These are phyloP conservation scores for Coriaria nepalensis DNA, from an alignment of 306 rosid species.

Conservation along the genomic window DNA sequence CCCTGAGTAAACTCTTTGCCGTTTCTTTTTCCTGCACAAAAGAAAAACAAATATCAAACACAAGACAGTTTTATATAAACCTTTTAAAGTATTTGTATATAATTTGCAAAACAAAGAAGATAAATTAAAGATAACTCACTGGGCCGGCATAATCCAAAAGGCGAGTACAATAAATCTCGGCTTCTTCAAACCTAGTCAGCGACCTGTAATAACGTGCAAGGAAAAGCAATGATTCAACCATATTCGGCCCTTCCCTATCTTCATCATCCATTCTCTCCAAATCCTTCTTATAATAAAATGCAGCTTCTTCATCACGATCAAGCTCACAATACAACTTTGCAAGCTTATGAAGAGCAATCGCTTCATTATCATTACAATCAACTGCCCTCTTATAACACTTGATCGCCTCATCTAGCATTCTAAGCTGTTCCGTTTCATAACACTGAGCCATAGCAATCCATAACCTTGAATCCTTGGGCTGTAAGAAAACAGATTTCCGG, in stretches of 20 bases:
- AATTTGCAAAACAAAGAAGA: not conserved
- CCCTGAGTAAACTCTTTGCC: conserved; percentile 78
- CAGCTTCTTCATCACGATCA: conserved; percentile 72
- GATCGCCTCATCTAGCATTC: conserved; percentile 75
- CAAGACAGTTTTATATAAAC: not conserved
- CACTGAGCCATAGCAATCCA: conserved; percentile 98
- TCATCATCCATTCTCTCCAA: conserved; percentile 92
- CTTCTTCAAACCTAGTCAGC: conserved; percentile 63
- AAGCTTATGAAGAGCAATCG: conserved; percentile 75
- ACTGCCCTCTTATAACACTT: conserved; percentile 89
- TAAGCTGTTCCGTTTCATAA: conserved; percentile 72
- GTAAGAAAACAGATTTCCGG: conserved; percentile 78
- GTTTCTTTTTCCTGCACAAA: conserved; percentile 78
- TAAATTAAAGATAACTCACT: conserved; percentile 36
- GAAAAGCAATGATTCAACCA: conserved; percentile 76
- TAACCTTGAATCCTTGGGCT: conserved; percentile 84
- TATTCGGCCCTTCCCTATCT: conserved; percentile 94
- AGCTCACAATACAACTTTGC: conserved; percentile 68
- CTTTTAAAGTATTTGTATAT: no score
- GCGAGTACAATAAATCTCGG: conserved; percentile 89
- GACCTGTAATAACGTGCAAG: conserved; percentile 56
- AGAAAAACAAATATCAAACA: conserved; percentile 8
- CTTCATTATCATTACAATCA: conserved; percentile 77
- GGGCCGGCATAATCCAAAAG: conserved; percentile 93
- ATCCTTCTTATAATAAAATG: conserved; percentile 80